Conservation (phyloP, 257 asterid species). For the Eustoma russellianum region DNA sequence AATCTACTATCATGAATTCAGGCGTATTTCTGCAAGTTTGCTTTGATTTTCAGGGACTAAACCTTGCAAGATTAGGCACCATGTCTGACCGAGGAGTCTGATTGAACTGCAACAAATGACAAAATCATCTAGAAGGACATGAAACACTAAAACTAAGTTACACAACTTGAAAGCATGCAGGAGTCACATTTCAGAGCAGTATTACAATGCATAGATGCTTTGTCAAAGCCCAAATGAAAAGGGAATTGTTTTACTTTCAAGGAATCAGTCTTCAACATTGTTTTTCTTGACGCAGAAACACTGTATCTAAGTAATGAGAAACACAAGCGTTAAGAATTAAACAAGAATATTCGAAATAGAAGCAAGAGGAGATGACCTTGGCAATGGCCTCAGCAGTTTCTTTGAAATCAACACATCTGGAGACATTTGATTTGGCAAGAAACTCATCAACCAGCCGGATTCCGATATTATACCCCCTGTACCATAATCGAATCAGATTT, state of each 20-base stretch:
- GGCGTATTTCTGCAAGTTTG: no score
- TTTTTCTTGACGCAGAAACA: background rate
- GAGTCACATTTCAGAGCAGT: no score
- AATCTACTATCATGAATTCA: no score
- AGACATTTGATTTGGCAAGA: slow-evolving; percentile 79
- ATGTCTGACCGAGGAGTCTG: no score
- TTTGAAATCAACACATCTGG: slow-evolving; percentile 85
- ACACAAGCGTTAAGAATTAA: background rate
- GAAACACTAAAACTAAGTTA: no score
- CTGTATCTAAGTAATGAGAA: background rate
- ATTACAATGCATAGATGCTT: no score
- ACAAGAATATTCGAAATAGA: background rate
- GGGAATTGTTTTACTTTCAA: no score
- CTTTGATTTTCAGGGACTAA: no score
- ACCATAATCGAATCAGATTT: background rate
- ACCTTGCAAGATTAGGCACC: no score
- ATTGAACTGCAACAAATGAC: no score
- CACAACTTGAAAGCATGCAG: background rate
- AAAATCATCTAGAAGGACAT: no score
- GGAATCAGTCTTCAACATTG: no score
- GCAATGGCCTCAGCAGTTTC: slow-evolving; percentile 98
- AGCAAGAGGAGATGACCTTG: slow-evolving; percentile 37
- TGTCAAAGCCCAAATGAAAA: background rate
- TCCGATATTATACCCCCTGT: slow-evolving; percentile 92
- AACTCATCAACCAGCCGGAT: slow-evolving; percentile 83